Evolutionary conservation across 768 basidiomycete genomes (phyloP).

Genomic region (Gautieria morchelliformis): DNA sequence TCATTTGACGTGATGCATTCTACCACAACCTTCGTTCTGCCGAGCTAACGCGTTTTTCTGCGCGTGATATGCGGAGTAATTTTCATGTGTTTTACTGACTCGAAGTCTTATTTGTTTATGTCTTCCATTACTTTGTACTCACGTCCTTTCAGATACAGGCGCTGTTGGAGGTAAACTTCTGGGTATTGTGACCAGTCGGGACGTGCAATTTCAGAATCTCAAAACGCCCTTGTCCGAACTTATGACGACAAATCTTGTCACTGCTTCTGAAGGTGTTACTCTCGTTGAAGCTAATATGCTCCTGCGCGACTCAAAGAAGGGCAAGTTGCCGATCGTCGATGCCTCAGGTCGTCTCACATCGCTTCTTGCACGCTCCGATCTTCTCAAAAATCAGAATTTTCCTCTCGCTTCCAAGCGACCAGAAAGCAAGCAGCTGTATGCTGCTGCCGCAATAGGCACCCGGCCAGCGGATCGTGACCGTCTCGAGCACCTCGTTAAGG

Average conservation of each 20-base stretch:
- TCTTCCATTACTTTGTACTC: slow-evolving; percentile 30
- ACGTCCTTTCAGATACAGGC: slow-evolving; percentile 58
- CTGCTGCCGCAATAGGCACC: slow-evolving; percentile 92
- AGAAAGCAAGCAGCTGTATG: slow-evolving; percentile 88
- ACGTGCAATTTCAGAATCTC: slow-evolving; percentile 83
- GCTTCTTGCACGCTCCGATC: slow-evolving; percentile 91
- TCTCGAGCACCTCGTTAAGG: slow-evolving; percentile 77
- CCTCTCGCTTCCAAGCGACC: slow-evolving; percentile 91
- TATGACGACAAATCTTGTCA: slow-evolving; percentile 87
- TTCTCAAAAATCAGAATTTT: slow-evolving; percentile 95
- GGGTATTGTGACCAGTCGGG: slow-evolving; percentile 93
- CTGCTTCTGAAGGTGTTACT: slow-evolving; percentile 81
- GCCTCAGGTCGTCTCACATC: slow-evolving; percentile 54
- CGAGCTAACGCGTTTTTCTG: slow-evolving; percentile 54
- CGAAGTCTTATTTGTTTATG: slow-evolving; percentile 1
- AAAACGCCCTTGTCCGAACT: slow-evolving; percentile 60
- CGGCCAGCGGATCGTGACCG: slow-evolving; percentile 82
- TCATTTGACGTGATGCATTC: slow-evolving; percentile 35
- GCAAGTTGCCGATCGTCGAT: slow-evolving; percentile 87
- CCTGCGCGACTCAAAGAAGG: slow-evolving; percentile 93
- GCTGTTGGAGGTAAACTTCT: slow-evolving; percentile 82
- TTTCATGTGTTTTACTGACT: not conserved
- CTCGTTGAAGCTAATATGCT: slow-evolving; percentile 88
- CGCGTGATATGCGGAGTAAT: slow-evolving; percentile 68
- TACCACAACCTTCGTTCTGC: slow-evolving; percentile 89